A percentile compares a stretch with the other conserved stretches of the same genome.
Conservation (phyloP, 257 asterid genomes). For the Cinchona pubescens region DNA sequence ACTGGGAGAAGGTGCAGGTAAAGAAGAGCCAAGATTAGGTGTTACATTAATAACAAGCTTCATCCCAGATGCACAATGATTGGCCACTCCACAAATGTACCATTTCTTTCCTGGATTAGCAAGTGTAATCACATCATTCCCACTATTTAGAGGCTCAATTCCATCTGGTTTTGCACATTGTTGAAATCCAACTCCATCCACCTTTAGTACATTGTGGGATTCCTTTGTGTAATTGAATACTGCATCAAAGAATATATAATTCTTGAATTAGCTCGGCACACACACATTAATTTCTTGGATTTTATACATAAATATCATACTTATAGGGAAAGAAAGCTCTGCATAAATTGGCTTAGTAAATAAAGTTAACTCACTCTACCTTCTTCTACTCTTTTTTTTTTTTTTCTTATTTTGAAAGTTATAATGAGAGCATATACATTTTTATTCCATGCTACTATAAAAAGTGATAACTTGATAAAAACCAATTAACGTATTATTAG, state of each 20-base stretch:
- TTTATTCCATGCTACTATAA: no score
- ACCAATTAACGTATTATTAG: no score
- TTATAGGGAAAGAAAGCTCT: not conserved
- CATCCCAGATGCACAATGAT: conserved; percentile 35
- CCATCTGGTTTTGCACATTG: conserved; percentile 16
- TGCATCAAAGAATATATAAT: conserved; percentile 7
- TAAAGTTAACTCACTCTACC: no score
- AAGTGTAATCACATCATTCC: conserved; percentile 31
- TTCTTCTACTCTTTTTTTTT: no score
- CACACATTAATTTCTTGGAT: not conserved
- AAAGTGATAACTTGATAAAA: no score
- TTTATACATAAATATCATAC: not conserved
- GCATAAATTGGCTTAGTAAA: no score
- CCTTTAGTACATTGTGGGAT: conserved; percentile 34
- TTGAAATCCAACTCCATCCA: conserved; percentile 26
- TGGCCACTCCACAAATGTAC: conserved; percentile 37
- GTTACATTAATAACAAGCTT: conserved; percentile 29
- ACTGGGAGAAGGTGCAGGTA: conserved; percentile 17
- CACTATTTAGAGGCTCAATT: conserved; percentile 1
- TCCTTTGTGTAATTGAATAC: conserved; percentile 40
- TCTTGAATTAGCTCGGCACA: not conserved
- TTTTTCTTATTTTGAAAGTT: no score
- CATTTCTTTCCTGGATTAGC: conserved; percentile 33
- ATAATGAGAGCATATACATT: no score
- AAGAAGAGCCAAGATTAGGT: conserved; percentile 7